Base-by-base conservation (phyloP, 2,329 filamentous ascomycete species). In the Pseudogymnoascus sp. region DNA sequence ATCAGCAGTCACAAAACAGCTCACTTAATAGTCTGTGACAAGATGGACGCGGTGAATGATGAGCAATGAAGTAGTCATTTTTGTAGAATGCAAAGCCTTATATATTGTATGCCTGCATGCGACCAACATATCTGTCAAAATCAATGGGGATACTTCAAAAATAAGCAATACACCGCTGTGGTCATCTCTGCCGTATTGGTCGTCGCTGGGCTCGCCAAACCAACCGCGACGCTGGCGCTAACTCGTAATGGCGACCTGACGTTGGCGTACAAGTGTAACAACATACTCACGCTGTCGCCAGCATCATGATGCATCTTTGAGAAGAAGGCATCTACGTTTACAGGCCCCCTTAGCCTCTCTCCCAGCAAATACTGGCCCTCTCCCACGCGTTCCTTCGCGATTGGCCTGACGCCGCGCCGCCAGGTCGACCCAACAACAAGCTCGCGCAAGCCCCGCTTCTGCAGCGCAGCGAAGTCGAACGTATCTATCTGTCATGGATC, bases 401-500 rank as follows among this genome's bases (percentile, higher is more conserved):
- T 62, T 64, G 64, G 65, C 30, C 38, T 60, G 39, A 58, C 57
- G 61, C 39, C 58, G 61, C 61, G 61, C 43, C 57, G 57, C 43
- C 39, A 59, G 57, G 57, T 38, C 35, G 28, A 41, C 60, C 28
- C 43, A 41, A 47, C 39, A 47, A 61, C 37, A 50, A 58, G 57
- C 60, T 38, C 38, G 47, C 59, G 37, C 37, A 38, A 58, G 58
- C 60, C 25, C 57, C 37, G 38, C 59, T 61, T 28, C 34, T 54
- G 32, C 30, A 43, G 39, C 43, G 54, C 60, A 16, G 34, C 59
- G 61, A 32, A 58, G 34, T 60, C 59, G 61, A 34, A 38, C 57
- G 50, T 60, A 37, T 60, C 50, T 62, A 63, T 60, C 68, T 68
- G 71, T 67, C 69, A 82, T 84, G 81, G 80, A 83, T 76, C 77